These are phyloP conservation scores for Trifolium dubium DNA, from an alignment of 306 rosid genomes.

Conservation along the genomic window DNA sequence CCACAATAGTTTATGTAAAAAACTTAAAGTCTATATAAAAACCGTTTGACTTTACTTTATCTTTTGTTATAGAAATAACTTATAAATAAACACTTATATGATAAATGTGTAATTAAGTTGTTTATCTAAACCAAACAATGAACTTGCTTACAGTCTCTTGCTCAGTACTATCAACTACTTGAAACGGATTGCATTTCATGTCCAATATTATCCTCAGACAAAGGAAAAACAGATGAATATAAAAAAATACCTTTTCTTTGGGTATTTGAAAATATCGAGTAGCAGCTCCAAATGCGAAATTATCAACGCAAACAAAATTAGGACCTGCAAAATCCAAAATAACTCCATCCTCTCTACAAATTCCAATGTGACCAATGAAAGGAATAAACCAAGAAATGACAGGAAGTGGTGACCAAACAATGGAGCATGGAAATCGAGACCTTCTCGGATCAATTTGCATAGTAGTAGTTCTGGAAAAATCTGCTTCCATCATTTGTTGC, in stretches of 20 bases:
- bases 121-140: neutral
- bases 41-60: neutral
- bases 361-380: conserved; percentile 92
- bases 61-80: too few relatives aligned
- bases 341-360: conserved; percentile 96
- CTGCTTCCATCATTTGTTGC: conserved; percentile 54
- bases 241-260: conserved; percentile 65
- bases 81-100: neutral
- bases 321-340: conserved; percentile 98
- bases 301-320: conserved; percentile 82
- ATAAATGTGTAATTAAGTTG: neutral
- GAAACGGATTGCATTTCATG: neutral
- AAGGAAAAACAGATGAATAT: neutral
- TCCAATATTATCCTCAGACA: conserved; percentile 4
- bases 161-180: conserved; percentile 34
- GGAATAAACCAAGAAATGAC: conserved; percentile 92
- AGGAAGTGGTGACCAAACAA: conserved; percentile 99
- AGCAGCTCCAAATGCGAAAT: conserved; percentile 84
- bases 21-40: neutral
- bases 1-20: neutral
- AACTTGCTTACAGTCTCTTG: neutral
- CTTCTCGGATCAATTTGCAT: conserved; percentile 74
- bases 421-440: conserved; percentile 85
- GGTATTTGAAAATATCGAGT: conserved; percentile 76
- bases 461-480: conserved; percentile 40